Base-by-base conservation (phyloP, 768 basidiomycete genomes). In the Mycena latifolia region DNA sequence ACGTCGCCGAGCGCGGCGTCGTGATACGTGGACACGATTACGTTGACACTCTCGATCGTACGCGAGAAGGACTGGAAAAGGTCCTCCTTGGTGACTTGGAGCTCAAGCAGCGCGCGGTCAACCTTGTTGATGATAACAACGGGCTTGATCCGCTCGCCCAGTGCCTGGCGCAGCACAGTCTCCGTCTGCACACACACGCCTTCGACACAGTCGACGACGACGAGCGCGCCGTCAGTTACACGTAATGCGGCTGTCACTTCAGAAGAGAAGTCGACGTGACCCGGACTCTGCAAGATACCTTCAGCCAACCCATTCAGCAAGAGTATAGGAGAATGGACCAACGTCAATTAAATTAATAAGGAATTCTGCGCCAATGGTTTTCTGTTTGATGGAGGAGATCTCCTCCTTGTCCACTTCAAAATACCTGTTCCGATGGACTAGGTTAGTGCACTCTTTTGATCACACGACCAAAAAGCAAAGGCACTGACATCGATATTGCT, bases 51-150 rank as follows among this genome's bases (percentile, higher is more conserved):
- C 82, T 99, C 98, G 77, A 99, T 92, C 61, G 98, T 99, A 79
- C 98, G 94, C 72, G 87, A 88, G 92, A 99, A 99, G 51, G 95
- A 94, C 81, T 99, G 98, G 87, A 91, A 99, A 63, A 99, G 92
- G 69, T 92, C 91, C 80, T 99, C 98, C 84, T 99, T 99, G 79
- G 88, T 84, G 72, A 98, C 94, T 80, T 99, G 98, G 52, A 99
- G 90, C 82, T 99, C 98, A 74, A 99, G 94, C 55, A 99, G 89
- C 64, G 98, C 98, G 76, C 98, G 97, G 83, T 99, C 98, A 75
- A 99, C 96, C 86, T 99, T 99, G 91, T 99, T 99, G 85, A 99
- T 98, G 83, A 98, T 90, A 75, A 98, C 90, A 75, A 99, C 98
- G 71, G 98, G 98, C 85, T 98, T 99, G 86, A 99, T 99, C 80